These are phyloP conservation scores for Pichia inconspicua DNA, from an alignment of 1,139 yeast genomes.

Conservation along the genomic window DNA sequence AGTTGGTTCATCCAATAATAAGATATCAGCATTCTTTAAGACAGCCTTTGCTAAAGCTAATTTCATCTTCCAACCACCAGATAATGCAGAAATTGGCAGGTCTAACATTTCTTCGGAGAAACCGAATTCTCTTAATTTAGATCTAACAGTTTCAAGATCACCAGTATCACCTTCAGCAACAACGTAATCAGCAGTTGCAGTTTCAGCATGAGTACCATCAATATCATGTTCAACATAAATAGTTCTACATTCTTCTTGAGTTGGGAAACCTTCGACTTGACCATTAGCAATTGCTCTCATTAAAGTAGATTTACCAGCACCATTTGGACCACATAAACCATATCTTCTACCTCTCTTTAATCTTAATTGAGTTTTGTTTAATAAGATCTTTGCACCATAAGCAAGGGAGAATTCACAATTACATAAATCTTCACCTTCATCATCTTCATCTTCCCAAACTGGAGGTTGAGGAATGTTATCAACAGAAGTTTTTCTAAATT, in stretches of 20 bases:
- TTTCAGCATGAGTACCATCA: slow-evolving; percentile 95
- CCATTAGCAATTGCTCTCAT: slow-evolving; percentile 99
- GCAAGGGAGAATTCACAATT: slow-evolving; percentile 99
- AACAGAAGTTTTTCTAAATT: slow-evolving; percentile 91
- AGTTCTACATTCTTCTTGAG: slow-evolving; percentile 96
- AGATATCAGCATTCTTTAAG: slow-evolving; percentile 95
- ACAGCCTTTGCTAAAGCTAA: slow-evolving; percentile 99
- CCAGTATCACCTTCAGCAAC: slow-evolving; percentile 46
- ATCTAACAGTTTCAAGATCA: slow-evolving; percentile 61
- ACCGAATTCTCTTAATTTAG: slow-evolving; percentile 77
- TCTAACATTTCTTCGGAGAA: slow-evolving; percentile 86
- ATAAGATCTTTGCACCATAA: slow-evolving; percentile 99
- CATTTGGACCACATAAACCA: slow-evolving; percentile 99
- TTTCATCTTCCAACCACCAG: slow-evolving; percentile 99
- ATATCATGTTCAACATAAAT: slow-evolving; percentile 99
- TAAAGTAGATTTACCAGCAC: slow-evolving; percentile 99
- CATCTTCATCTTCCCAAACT: slow-evolving; percentile 96
- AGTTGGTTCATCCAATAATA: slow-evolving; percentile 98
- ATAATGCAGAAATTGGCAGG: slow-evolving; percentile 91
- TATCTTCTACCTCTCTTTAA: slow-evolving; percentile 99
- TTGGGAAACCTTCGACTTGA: slow-evolving; percentile 99
- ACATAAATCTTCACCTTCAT: slow-evolving; percentile 99
- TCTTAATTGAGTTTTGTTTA: slow-evolving; percentile 98
- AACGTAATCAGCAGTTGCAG: slow-evolving; percentile 87
- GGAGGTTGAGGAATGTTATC: slow-evolving; percentile 98